Base-by-base conservation (phyloP, 2,329 filamentous ascomycete species). In the Xylaria sp. region DNA sequence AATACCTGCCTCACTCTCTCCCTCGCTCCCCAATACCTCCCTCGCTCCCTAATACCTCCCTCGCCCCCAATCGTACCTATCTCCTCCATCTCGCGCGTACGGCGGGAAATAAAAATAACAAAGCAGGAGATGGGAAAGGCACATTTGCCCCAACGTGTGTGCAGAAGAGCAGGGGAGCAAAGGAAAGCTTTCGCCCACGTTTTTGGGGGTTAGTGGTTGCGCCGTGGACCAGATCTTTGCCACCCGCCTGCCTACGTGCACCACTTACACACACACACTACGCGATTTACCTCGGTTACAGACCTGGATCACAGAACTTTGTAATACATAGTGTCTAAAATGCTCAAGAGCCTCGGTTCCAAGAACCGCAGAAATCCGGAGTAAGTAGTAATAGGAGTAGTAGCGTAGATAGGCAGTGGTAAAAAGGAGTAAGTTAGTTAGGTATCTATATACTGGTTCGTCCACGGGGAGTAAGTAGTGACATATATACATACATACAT, bases 271-370 rank as follows among this genome's bases (percentile, higher is more conserved):
- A n/a, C n/a, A n/a, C n/a, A n/a, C n/a, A n/a, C n/a, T n/a, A n/a
- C n/a, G n/a, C n/a, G n/a, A n/a, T n/a, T n/a, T n/a, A n/a, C n/a
- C n/a, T n/a, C n/a, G n/a, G n/a, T n/a, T n/a, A n/a, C n/a, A n/a
- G n/a, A n/a, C 29, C 29, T 46, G 52, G 54, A 60, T 57, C 47
- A 47, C 38, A 44, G 50, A 44, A 48, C 56, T 52, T 59, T 46
- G 50, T 45, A 56, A 52, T 40, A 52, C 52, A 48, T 54, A 13
- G 26, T 16, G 20, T 41, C 34, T n/a, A n/a, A n/a, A n/a, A n/a
- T n/a, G n/a, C n/a, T n/a, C n/a, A n/a, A n/a, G n/a, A n/a, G n/a
- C n/a, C n/a, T n/a, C n/a, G n/a, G n/a, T n/a, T n/a, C n/a, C n/a
- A n/a, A n/a, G n/a, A n/a, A n/a, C n/a, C n/a, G n/a, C n/a, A n/a